phyloP scores from a whole-genome alignment of 2,329 filamentous ascomycete genomes.

The Boeremia exigua region DNA sequence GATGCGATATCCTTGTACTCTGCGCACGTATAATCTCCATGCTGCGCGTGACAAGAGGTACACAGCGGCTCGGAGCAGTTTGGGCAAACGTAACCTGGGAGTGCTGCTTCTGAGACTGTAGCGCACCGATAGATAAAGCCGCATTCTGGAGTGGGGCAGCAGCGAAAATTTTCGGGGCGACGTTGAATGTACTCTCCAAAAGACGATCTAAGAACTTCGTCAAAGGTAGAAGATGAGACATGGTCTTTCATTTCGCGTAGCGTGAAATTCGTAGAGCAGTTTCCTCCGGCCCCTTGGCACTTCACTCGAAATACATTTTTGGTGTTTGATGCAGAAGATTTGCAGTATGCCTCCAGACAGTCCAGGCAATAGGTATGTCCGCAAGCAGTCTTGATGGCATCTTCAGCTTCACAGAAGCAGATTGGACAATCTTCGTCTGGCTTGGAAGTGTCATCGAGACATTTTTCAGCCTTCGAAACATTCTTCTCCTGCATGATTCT shows the following conservation, averaged over 20 bases:
- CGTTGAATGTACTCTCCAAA: slow-evolving; percentile 16
- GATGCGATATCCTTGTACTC: slow-evolving; percentile 31
- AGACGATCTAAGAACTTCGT: slow-evolving; percentile 12
- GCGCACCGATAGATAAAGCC: slow-evolving; percentile 49
- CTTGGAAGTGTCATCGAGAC: not conserved
- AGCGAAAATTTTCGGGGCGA: slow-evolving; percentile 32
- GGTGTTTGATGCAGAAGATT: slow-evolving; percentile 15
- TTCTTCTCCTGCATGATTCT: not conserved
- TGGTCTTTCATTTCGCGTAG: slow-evolving; percentile 7
- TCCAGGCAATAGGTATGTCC: slow-evolving; percentile 17
- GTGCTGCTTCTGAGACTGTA: not conserved
- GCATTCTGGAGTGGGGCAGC: slow-evolving; percentile 56
- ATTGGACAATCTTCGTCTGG: slow-evolving; percentile 15
- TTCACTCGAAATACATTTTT: slow-evolving; percentile 9
- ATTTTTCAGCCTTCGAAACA: not conserved
- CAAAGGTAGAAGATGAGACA: slow-evolving; percentile 15
- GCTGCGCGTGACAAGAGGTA: slow-evolving; percentile 28
- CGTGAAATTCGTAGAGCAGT: slow-evolving; percentile 5
- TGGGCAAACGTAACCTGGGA: slow-evolving; percentile 42
- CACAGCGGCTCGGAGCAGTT: slow-evolving; percentile 40
- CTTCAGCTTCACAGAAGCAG: slow-evolving; percentile 18
- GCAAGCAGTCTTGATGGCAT: slow-evolving; percentile 6
- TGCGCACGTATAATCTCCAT: slow-evolving; percentile 28
- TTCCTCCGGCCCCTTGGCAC: slow-evolving; percentile 15
- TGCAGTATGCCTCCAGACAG: slow-evolving; percentile 17